Evolutionary conservation across 2,329 filamentous ascomycete genomes (phyloP).

Genomic region (Sarocladium kiliense): DNA sequence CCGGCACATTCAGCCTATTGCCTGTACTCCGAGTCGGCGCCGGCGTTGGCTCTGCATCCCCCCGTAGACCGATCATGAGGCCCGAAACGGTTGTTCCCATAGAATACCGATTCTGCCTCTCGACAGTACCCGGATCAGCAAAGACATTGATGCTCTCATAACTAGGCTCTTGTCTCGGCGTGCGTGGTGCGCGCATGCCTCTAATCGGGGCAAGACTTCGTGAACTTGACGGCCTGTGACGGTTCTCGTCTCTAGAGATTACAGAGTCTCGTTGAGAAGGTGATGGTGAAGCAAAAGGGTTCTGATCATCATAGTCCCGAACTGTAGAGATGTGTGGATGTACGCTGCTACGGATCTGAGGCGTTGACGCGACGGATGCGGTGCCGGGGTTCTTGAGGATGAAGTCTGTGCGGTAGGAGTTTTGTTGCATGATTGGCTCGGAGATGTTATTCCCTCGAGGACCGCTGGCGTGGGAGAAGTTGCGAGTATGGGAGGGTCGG

Average conservation of each 20-base stretch:
- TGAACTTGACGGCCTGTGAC: background rate
- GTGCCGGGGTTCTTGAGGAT: conserved; percentile 34
- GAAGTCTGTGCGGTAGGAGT: conserved; percentile 47
- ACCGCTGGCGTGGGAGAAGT: conserved; percentile 1
- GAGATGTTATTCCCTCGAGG: conserved; percentile 43
- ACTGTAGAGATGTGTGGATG: conserved; percentile 6
- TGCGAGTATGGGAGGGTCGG: background rate
- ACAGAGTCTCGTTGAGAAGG: conserved; percentile 26
- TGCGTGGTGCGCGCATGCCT: conserved; percentile 26
- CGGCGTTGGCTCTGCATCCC: conserved; percentile 37
- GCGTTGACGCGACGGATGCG: conserved; percentile 13
- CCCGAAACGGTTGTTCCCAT: conserved; percentile 43
- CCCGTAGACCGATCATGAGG: conserved; percentile 38
- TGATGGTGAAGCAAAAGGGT: conserved; percentile 21
- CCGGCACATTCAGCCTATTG: conserved; percentile 38
- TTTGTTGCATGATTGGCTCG: conserved; percentile 45
- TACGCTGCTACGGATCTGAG: conserved; percentile 14
- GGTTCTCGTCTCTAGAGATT: conserved; percentile 17
- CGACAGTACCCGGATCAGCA: conserved; percentile 39
- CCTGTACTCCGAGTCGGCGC: conserved; percentile 23
- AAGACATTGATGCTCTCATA: conserved; percentile 49
- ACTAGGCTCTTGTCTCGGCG: conserved; percentile 28
- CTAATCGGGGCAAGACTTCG: conserved; percentile 30
- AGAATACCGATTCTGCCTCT: conserved; percentile 13
- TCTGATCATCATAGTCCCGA: conserved; percentile 5